Evolutionary conservation across 108 stramenopile species (phyloP), one percentile per base, ranked within the genome.

Genomic region (Cyclotella choctawhatcheeana): DNA sequence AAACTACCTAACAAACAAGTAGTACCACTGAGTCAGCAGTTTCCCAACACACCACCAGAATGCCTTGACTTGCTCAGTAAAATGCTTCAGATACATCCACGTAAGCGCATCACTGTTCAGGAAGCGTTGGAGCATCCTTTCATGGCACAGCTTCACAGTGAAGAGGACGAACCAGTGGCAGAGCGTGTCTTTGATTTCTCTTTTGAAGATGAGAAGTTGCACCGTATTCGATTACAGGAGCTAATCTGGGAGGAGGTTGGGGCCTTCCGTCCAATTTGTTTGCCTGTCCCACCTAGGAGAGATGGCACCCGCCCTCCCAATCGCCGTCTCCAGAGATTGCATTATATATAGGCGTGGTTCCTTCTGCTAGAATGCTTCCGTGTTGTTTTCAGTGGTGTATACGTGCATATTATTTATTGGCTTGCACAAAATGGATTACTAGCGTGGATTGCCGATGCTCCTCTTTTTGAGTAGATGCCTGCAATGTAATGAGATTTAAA

Each of bases 41-140:
- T 96, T 53, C 93, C 93, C 10, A 76, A 70, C 22, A 87, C 97
- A 20, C 74, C 93, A 51, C 71, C 85, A 2, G 87, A 86, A 29
- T 97, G 97, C 20, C 68, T 99, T 29, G 97, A 99, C 75, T 74
- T 98, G 29, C 73, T 99, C 58, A 69, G 77, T 27, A 86, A 86
- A 44, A 97, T 97, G 96, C 94, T 99, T 22, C 82, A 91, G 52
- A 90, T 99, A 64, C 90, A 98, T 69, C 98, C 98, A 4, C 58
- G 69, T 1, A 86, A 84, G 81, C 87, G 98, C 22, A 89, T 94
- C 69, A 86, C 89, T 33, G 97, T 98, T 6, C 86, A 85, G 55
- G 92, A 97, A 61, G 93, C 98, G 29, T 84, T 99, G 54, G 74
- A 81, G 30, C 98, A 99, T 79, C 93, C 97, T 18, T 99, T 93